Base-by-base conservation (phyloP, 2,329 filamentous ascomycete species). In the Coniochaeta prunicola region DNA sequence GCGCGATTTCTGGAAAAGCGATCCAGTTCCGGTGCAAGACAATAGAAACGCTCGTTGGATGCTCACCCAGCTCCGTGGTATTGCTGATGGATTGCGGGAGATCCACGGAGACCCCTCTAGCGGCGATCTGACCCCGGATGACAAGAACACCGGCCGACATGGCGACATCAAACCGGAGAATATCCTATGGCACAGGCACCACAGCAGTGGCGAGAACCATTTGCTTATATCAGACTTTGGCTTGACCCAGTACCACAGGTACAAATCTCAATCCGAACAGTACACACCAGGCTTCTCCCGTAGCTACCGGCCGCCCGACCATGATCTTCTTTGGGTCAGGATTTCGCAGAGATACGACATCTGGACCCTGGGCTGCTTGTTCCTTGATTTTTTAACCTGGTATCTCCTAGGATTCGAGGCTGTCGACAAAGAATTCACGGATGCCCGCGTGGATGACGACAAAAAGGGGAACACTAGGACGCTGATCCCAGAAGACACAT, bases 221-320 rank as follows among this genome's bases (percentile, higher is more conserved):
- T 31, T 60, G 45, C 28, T 60, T 24, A 60, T 60, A 33, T 58
- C 48, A 34, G 59, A 60, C 40, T 60, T 60, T 30, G 59, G 59
- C n/a, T 28, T 60, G 28, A 58, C 30, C 30, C 33, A 48, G 7
- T 60, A 55, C 38, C 59, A 60, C 50, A 53, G 33, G 10, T 17
- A 21, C 13, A 26, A 12, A n/a, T 53, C 57, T 13, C 2, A 7
- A 31, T 54, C 55, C 5, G 6, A 38, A 2, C 30, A 26, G 15
- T 30, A 36, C 2, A 2, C 28, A 5, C 30, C 21, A 24, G 59
- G 59, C 48, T 55, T 4, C 15, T 58, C 59, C 21, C 42, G 33
- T 6, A 56, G 40, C 28, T 60, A 60, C 21, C 56, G 50, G 2
- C 48, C 59, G 2, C 59, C 59, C 9, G 56, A 60, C n/a, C 36